Evolutionary conservation across 2,329 filamentous ascomycete species (phyloP), one percentile per base, ranked within the genome.

Genomic region (Didymella pinodella): DNA sequence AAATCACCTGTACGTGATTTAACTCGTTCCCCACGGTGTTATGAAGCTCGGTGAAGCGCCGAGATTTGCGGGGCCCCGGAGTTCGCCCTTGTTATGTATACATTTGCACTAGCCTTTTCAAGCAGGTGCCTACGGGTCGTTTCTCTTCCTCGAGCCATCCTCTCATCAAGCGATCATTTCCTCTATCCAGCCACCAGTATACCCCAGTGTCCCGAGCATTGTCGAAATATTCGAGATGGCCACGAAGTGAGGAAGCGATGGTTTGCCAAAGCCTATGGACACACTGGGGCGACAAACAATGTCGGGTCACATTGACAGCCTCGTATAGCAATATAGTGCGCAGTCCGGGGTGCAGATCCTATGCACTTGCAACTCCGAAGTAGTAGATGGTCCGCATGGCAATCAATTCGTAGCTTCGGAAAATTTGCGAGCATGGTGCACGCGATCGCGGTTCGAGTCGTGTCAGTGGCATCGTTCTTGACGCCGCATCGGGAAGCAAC

Each of bases 51-150:
- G 53, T 49, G 53, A 48, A 49, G 28, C 53, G 26, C 53, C 53
- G 56, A 59, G 40, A 41, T 29, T 59, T 59, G 56, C 56, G 56
- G 56, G 56, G 56, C 50, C 50, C 55, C 56, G 50, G 56, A 43
- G 56, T 54, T 32, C 0, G 8, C 4, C 7, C 48, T 44, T 47
- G 26, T 16, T 48, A 3, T 38, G 12, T 20, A 10, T n/a, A 31
- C 8, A 26, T 5, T 5, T 22, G 18, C 25, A 16, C 56, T 59
- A 59, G 22, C 56, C 41, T 14, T 8, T 47, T 50, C 6, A 12
- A 47, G 56, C 20, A 59, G 56, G 56, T 54, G 34, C 40, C 14
- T 48, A 31, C 8, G 25, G 25, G 26, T 51, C 18, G 14, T 34
- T 25, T n/a, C 8, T 16, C 32, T 34, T 43, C 18, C 11, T 43